Evolutionary conservation across 192 early-diverging fungal genomes (phyloP).

Genomic region (Chytriomyces sp.): DNA sequence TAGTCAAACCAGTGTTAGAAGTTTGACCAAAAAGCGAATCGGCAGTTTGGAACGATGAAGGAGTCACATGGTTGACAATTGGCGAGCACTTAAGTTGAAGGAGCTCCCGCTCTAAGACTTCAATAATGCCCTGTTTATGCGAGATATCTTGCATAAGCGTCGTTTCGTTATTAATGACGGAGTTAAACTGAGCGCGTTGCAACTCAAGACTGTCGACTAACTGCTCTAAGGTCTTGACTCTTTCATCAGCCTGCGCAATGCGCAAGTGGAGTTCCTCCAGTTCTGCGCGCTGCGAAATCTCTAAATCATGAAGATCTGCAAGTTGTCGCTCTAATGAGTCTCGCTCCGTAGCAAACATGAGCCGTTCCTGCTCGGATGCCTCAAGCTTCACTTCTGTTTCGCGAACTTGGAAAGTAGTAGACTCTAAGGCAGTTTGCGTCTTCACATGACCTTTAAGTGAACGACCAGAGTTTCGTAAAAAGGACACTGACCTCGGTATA

Average conservation of each 20-base stretch:
- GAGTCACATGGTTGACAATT: not conserved
- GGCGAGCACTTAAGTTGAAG: conserved; percentile 2
- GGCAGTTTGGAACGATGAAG: not conserved
- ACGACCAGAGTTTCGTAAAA: not conserved
- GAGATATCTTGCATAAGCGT: conserved; percentile 20
- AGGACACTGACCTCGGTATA: conserved; percentile 6
- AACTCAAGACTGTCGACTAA: conserved; percentile 26
- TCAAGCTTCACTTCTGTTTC: conserved; percentile 24
- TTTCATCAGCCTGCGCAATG: conserved; percentile 12
- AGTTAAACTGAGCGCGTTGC: conserved; percentile 24
- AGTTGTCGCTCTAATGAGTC: conserved; percentile 16
- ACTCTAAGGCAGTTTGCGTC: not conserved
- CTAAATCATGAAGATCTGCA: conserved; percentile 3
- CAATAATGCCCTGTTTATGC: conserved; percentile 19
- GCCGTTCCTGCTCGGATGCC: conserved; percentile 19
- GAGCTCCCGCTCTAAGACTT: conserved; percentile 15
- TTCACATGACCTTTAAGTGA: not conserved
- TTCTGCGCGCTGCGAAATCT: conserved; percentile 12
- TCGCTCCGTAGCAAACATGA: conserved; percentile 1
- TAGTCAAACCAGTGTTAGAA: not conserved
- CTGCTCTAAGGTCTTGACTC: conserved; percentile 24
- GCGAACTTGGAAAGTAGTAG: not conserved
- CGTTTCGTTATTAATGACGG: conserved; percentile 27
- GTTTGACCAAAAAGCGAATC: not conserved
- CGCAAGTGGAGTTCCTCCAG: conserved; percentile 11